Conservation (phyloP, 176 grass and related monocot species). For the Musa itinerans region DNA sequence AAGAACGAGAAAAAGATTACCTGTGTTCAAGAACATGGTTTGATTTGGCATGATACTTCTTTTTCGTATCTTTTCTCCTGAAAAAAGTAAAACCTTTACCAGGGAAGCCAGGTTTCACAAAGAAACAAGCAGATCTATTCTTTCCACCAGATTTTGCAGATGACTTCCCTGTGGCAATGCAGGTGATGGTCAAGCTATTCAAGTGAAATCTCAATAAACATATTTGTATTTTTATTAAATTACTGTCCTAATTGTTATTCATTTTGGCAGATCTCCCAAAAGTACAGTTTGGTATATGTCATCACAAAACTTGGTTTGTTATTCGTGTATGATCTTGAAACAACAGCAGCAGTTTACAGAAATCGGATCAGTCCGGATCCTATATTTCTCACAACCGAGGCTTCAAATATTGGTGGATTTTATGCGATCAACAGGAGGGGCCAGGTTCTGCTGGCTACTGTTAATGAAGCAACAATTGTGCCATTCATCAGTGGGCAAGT, state of each 20-base stretch:
- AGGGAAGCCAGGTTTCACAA: conserved; percentile 90
- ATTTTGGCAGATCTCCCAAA: conserved; percentile 71
- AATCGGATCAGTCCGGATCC: conserved; percentile 98
- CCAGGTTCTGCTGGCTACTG: conserved; percentile 90
- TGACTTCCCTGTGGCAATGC: conserved; percentile 98
- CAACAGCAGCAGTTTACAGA: conserved; percentile 85
- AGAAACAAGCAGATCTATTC: conserved; percentile 96
- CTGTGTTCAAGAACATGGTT: neutral
- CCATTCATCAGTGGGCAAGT: conserved; percentile 91
- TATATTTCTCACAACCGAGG: conserved; percentile 92
- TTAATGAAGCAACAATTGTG: conserved; percentile 91
- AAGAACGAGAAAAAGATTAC: neutral
- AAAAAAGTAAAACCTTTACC: conserved; percentile 6
- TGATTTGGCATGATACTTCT: neutral
- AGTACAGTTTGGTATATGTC: conserved; percentile 89
- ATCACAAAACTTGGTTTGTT: conserved; percentile 95
- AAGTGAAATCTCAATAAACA: neutral
- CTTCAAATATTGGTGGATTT: conserved; percentile 79
- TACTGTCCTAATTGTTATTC: neutral
- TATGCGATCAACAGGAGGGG: conserved; percentile 94
- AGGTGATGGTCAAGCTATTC: conserved; percentile 30
- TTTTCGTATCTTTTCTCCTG: conserved; percentile 2
- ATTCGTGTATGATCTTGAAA: conserved; percentile 97
- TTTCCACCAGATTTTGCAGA: conserved; percentile 95
- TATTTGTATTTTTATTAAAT: neutral